Conservation (phyloP, 139 green algal species). For the Tetraselmis striata region DNA sequence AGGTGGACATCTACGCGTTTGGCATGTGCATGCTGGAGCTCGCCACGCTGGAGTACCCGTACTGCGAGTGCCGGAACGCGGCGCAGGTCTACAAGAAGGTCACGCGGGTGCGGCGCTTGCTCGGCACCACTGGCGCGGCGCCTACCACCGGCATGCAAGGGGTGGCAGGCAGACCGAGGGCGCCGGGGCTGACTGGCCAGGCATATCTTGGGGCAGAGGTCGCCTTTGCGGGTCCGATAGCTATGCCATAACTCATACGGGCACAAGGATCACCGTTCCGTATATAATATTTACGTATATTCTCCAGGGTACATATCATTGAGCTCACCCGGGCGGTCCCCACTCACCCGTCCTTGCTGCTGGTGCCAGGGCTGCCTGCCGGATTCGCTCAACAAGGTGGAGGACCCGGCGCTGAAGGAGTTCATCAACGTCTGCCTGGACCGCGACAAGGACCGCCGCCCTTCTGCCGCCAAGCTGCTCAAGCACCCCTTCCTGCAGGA, state of each 20-base stretch:
- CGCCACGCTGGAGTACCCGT: slow-evolving; percentile 95
- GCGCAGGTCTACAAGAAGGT: slow-evolving; percentile 99
- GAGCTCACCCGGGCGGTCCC: too few relatives aligned
- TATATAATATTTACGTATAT: not conserved
- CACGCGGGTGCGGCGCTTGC: slow-evolving; percentile 48
- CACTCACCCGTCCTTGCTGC: too few relatives aligned
- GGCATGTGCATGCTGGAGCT: slow-evolving; percentile 99
- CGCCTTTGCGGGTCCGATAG: not conserved
- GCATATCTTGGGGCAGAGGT: not conserved
- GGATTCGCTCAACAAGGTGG: slow-evolving; percentile 69
- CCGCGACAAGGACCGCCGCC: slow-evolving; percentile 49
- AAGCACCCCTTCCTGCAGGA: slow-evolving; percentile 85
- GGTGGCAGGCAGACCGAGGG: too few relatives aligned
- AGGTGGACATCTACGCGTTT: slow-evolving; percentile 94
- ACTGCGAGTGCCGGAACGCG: slow-evolving; percentile 94
- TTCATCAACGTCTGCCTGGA: slow-evolving; percentile 90
- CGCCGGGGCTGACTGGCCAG: too few relatives aligned
- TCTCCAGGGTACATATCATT: too few relatives aligned
- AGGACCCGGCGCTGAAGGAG: slow-evolving; percentile 61
- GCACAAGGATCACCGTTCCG: not conserved
- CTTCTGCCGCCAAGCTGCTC: slow-evolving; percentile 78
- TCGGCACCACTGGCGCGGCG: not conserved
- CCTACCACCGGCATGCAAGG: too few relatives aligned
- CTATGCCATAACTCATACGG: not conserved
- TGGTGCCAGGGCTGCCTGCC: slow-evolving; percentile 71